Percentiles rank a stretch among this genome's conserved stretches.
Evolutionary conservation across 208 protist species (phyloP).

Genomic region (Phytomonas francai): DNA sequence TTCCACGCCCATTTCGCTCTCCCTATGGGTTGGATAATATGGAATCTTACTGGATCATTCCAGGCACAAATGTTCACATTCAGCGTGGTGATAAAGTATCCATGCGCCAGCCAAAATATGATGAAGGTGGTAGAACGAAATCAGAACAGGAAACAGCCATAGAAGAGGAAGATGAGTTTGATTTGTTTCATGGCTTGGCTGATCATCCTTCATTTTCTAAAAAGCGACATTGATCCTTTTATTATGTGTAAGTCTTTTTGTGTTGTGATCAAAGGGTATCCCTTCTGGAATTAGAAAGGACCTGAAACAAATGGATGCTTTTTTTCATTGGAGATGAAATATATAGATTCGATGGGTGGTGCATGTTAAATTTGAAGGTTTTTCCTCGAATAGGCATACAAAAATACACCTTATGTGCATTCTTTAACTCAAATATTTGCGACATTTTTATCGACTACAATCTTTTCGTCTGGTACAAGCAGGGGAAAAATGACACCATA

Average conservation of each 20-base stretch:
- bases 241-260: constrained; percentile 7
- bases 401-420: not conserved
- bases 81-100: constrained; percentile 61
- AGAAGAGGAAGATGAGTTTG: constrained; percentile 68
- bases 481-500: not conserved
- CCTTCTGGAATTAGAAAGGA: not conserved
- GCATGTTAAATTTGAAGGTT: not conserved
- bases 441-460: not conserved
- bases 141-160: constrained; percentile 70
- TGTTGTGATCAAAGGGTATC: not conserved
- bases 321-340: not conserved
- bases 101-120: constrained; percentile 18
- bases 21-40: constrained; percentile 45
- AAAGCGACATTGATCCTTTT: constrained; percentile 8
- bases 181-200: constrained; percentile 80
- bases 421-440: not conserved
- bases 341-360: not conserved
- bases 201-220: constrained; percentile 56
- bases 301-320: not conserved
- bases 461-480: not conserved
- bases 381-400: not conserved
- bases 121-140: constrained; percentile 31
- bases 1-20: constrained; percentile 42
- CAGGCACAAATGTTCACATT: constrained; percentile 72
- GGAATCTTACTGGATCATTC: constrained; percentile 88